These are phyloP conservation scores for Clarireedia hainanense DNA, from an alignment of 2,329 filamentous ascomycete genomes.

Conservation along the genomic window DNA sequence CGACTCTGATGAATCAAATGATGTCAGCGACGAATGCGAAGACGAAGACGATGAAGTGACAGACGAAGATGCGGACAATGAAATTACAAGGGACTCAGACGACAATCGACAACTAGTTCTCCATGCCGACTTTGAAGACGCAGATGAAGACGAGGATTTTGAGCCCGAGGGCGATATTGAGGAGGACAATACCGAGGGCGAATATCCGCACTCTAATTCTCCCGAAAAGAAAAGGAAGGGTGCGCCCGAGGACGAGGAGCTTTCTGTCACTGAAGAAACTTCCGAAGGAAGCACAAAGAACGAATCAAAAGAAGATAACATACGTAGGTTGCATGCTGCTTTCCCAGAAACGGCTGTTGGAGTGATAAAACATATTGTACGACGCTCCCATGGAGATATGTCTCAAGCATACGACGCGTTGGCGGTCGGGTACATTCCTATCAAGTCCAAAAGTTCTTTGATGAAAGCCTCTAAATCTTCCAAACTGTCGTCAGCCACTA, in stretches of 20 bases:
- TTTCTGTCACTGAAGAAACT: constrained; percentile 4
- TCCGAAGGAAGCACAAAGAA: constrained; percentile 15
- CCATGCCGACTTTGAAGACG: constrained; percentile 32
- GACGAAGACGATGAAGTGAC: constrained; percentile 27
- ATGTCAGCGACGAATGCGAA: constrained; percentile 23
- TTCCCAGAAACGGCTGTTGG: constrained; percentile 26
- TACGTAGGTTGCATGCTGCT: constrained; percentile 25
- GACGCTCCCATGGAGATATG: constrained; percentile 23
- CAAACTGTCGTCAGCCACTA: background rate
- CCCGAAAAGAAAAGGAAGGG: background rate
- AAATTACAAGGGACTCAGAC: background rate
- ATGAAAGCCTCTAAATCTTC: constrained; percentile 12
- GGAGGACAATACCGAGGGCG: constrained; percentile 5
- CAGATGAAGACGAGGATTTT: constrained; percentile 17
- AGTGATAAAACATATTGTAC: constrained; percentile 25
- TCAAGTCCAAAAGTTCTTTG: constrained; percentile 20
- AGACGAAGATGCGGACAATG: constrained; percentile 4
- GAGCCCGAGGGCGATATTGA: constrained; percentile 23
- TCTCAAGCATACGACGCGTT: constrained; percentile 26
- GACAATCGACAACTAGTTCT: constrained; percentile 16
- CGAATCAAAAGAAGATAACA: constrained; percentile 16
- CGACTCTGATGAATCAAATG: constrained; percentile 25
- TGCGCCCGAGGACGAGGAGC: constrained; percentile 6
- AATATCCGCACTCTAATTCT: background rate
- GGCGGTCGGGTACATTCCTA: constrained; percentile 21